Percentiles rank a stretch among this genome's conserved stretches.
phyloP scores from a whole-genome alignment of 1,284 basidiomycete species.

The Pholiota adiposa region DNA sequence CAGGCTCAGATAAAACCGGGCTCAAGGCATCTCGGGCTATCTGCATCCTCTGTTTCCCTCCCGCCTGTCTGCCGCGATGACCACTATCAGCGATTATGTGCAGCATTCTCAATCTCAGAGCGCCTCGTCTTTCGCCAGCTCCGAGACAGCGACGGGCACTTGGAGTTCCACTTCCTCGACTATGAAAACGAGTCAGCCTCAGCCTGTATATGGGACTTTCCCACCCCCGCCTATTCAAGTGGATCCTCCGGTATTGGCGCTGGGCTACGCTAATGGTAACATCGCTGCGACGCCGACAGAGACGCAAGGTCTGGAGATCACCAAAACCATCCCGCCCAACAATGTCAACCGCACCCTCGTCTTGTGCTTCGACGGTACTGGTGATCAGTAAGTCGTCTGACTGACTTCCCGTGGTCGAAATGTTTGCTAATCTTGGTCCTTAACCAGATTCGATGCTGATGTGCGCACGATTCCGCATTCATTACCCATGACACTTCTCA shows the following conservation, averaged over 20 bases:
- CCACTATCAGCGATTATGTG: not conserved
- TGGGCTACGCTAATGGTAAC: slow-evolving; percentile 5
- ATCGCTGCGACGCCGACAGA: not conserved
- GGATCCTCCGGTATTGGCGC: not conserved
- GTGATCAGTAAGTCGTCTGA: slow-evolving; percentile 29
- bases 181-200: not conserved
- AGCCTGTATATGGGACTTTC: not conserved
- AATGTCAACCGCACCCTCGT: slow-evolving; percentile 28
- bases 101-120: slow-evolving; percentile 1
- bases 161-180: slow-evolving; percentile 1
- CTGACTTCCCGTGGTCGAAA: slow-evolving; percentile 8
- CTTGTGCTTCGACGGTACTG: slow-evolving; percentile 34
- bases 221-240: not conserved
- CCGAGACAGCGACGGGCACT: not conserved
- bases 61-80: not conserved
- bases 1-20: not conserved
- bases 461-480: slow-evolving; percentile 8
- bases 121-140: not conserved
- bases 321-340: slow-evolving; percentile 16
- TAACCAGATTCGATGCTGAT: slow-evolving; percentile 24
- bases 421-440: not conserved
- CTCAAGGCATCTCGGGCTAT: not conserved
- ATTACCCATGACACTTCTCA: not conserved
- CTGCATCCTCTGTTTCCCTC: not conserved
- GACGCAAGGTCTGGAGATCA: not conserved